Conservation (phyloP, 2,329 filamentous ascomycete genomes). For the Blastomyces emzantsi region DNA sequence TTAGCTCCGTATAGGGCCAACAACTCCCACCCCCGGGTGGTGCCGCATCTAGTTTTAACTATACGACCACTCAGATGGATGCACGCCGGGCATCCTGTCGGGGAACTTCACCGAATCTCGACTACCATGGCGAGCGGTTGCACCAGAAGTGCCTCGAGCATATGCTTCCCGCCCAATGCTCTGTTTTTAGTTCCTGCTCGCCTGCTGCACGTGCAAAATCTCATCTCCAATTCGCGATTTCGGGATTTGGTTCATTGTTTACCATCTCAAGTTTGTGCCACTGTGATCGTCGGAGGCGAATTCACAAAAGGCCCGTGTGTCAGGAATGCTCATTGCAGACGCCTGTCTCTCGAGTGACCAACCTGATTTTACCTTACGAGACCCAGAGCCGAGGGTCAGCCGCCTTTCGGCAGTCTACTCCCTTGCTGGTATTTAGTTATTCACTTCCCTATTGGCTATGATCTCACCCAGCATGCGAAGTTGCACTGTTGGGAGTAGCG, state of each 20-base stretch:
- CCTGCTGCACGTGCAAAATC: neutral
- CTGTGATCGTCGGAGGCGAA: neutral
- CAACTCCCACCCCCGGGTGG: too few species aligned
- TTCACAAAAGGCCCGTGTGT: neutral
- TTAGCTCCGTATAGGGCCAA: too few species aligned
- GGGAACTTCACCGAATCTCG: neutral
- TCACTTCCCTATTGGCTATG: neutral
- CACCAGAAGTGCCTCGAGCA: neutral
- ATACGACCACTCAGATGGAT: neutral
- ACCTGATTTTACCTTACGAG: too few species aligned
- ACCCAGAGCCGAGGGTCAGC: conserved; percentile 2
- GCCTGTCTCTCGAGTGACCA: neutral
- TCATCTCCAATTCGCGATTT: neutral
- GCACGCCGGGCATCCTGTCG: neutral
- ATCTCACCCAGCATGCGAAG: neutral
- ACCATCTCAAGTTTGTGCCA: neutral
- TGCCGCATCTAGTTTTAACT: too few species aligned
- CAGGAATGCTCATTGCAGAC: neutral
- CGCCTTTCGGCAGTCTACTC: neutral
- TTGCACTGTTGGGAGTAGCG: neutral
- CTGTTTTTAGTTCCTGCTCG: neutral
- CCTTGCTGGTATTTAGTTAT: neutral
- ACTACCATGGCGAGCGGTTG: neutral
- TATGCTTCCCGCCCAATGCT: neutral
- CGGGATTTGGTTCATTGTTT: neutral